Conservation (phyloP, 1,139 yeast species). For the Taphrina wiesneri region DNA sequence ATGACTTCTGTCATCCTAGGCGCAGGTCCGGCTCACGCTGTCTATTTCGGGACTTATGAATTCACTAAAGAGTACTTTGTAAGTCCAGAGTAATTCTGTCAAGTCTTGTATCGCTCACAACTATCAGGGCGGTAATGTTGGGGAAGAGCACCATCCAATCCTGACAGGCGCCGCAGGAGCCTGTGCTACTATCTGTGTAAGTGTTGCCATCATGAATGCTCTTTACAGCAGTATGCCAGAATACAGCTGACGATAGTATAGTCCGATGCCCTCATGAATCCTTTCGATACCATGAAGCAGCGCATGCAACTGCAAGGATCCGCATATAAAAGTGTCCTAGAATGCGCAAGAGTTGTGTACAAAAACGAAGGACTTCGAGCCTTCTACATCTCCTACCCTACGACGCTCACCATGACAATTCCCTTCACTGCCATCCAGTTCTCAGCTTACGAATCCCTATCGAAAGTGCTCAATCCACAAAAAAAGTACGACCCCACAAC, state of each 20-base stretch:
- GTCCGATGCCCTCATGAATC: constrained; percentile 95
- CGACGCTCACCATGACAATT: constrained; percentile 86
- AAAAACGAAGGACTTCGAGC: constrained; percentile 75
- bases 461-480: constrained; percentile 74
- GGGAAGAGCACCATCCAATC: constrained; percentile 67
- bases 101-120: neutral
- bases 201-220: neutral
- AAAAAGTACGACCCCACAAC: constrained; percentile 81
- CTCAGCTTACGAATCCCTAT: constrained; percentile 84
- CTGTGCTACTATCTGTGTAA: constrained; percentile 76
- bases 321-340: constrained; percentile 44
- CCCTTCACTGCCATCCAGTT: constrained; percentile 96
- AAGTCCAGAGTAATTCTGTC: neutral
- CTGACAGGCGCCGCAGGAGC: constrained; percentile 88
- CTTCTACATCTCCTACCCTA: constrained; percentile 90
- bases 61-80: constrained; percentile 60
- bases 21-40: constrained; percentile 99
- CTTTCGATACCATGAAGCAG: constrained; percentile 93
- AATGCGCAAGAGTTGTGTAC: constrained; percentile 56
- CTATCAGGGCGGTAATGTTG: constrained; percentile 49
- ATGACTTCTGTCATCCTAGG: constrained; percentile 90
- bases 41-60: constrained; percentile 95
- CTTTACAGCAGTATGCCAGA: neutral
- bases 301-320: constrained; percentile 62
- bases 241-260: neutral